These are phyloP conservation scores for Pyrrhoderma lamaoense DNA, from an alignment of 1,284 basidiomycete species.

Conservation along the genomic window DNA sequence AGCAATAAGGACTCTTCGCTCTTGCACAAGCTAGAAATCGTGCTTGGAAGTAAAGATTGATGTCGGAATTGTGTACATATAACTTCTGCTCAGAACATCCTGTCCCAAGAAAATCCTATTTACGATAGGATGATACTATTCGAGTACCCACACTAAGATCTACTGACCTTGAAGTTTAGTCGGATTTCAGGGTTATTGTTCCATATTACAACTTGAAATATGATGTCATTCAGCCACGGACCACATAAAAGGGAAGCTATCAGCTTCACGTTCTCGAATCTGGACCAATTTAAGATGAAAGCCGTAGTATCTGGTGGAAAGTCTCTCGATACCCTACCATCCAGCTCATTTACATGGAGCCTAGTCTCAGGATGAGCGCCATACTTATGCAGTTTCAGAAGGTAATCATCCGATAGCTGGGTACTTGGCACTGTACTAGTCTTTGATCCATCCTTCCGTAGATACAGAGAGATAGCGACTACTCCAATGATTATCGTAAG, in stretches of 20 bases:
- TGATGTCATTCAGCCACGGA: conserved; percentile 37
- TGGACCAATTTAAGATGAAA: conserved; percentile 59
- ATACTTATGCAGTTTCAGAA: too few relatives aligned
- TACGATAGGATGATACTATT: too few relatives aligned
- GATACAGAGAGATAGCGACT: too few relatives aligned
- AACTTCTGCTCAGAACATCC: conserved; percentile 40
- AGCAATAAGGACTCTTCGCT: conserved; percentile 47
- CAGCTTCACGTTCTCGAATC: conserved; percentile 49
- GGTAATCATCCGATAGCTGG: too few relatives aligned
- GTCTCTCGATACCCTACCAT: neutral
- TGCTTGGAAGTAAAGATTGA: conserved; percentile 58
- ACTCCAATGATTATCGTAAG: too few relatives aligned
- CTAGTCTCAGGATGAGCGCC: too few relatives aligned
- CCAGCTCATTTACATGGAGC: too few relatives aligned
- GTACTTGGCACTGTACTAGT: too few relatives aligned
- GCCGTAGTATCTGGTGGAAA: conserved; percentile 39
- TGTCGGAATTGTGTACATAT: conserved; percentile 48
- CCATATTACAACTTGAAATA: conserved; percentile 52
- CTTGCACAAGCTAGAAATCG: conserved; percentile 54
- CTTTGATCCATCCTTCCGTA: too few relatives aligned
- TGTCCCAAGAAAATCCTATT: conserved; percentile 34
- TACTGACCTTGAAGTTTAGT: conserved; percentile 1
- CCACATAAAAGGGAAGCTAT: conserved; percentile 48
- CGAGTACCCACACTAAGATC: too few relatives aligned
- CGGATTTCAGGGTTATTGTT: conserved; percentile 49